Percentiles rank a stretch among this genome's conserved stretches.
Evolutionary conservation across 164 flowering plant genomes (phyloP).

Genomic region (Akebia trifoliata): DNA sequence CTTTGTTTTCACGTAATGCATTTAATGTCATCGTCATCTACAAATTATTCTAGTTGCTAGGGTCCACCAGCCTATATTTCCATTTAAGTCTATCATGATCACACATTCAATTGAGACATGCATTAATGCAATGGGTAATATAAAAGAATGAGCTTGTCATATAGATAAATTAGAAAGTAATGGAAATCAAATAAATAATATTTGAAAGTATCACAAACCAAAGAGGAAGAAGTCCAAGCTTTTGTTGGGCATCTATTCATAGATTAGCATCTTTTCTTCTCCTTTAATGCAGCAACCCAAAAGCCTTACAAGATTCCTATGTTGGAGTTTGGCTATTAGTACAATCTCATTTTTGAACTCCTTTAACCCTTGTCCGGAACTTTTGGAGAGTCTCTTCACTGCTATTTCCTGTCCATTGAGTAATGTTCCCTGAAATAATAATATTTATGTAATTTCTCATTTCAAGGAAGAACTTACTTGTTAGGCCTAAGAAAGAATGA

Average conservation of each 20-base stretch:
- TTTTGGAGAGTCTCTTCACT: constrained; percentile 9
- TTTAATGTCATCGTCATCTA: no score
- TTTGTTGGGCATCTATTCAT: constrained; percentile 16
- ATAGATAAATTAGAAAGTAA: no score
- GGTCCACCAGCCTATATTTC: no score
- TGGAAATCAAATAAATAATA: not conserved
- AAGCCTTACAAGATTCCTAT: constrained; percentile 14
- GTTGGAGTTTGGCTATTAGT: constrained; percentile 16
- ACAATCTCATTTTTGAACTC: constrained; percentile 15
- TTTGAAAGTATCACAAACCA: constrained; percentile 8
- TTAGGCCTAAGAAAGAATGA: no score
- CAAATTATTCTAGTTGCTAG: no score
- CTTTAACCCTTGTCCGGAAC: constrained; percentile 14
- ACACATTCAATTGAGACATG: no score
- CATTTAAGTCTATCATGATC: no score
- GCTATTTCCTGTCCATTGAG: constrained; percentile 8
- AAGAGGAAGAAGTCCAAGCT: constrained; percentile 15
- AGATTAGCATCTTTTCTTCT: constrained; percentile 14
- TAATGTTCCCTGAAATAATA: not conserved
- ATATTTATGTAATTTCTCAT: no score
- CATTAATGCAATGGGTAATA: no score
- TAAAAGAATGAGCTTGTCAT: no score
- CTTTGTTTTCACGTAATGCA: no score
- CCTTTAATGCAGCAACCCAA: constrained; percentile 11
- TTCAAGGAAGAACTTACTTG: not conserved